phyloP scores from a whole-genome alignment of 192 early-diverging fungal species.

The Rhizophagus clarus region DNA sequence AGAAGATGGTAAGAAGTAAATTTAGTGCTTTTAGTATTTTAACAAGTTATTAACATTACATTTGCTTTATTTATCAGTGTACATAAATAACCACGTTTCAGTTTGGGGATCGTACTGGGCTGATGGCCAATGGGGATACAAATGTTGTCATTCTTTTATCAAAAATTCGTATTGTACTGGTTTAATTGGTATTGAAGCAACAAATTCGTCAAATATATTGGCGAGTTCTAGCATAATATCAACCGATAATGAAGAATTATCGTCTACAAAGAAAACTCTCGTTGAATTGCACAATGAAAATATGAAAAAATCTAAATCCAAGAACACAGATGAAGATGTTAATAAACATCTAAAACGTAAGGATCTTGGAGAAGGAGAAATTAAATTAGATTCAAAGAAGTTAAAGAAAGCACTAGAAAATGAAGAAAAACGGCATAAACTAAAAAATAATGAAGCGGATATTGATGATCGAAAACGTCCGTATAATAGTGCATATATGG shows the following conservation, averaged over 20 bases:
- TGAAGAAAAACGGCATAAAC: conserved; percentile 40
- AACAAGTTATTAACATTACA: background rate
- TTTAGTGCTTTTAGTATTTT: background rate
- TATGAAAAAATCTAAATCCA: conserved; percentile 38
- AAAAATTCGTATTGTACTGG: conserved; percentile 91
- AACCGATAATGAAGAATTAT: background rate
- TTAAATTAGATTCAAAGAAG: conserved; percentile 55
- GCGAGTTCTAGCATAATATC: background rate
- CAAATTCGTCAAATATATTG: conserved; percentile 42
- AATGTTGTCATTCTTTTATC: conserved; percentile 83
- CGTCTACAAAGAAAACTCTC: conserved; percentile 31
- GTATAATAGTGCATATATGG: conserved; percentile 29
- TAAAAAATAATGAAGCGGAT: conserved; percentile 18
- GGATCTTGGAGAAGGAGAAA: conserved; percentile 60
- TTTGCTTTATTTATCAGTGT: conserved; percentile 45
- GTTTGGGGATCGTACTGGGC: conserved; percentile 98
- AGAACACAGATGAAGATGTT: conserved; percentile 26
- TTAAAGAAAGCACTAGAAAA: conserved; percentile 54
- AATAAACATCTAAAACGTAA: conserved; percentile 37
- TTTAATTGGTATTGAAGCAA: conserved; percentile 73
- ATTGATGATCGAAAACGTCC: conserved; percentile 31
- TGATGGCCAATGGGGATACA: conserved; percentile 95
- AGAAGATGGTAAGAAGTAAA: conserved; percentile 73
- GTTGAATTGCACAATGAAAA: conserved; percentile 38
- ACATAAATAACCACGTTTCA: conserved; percentile 77